Evolutionary conservation across 2,329 filamentous ascomycete genomes (phyloP), one percentile per base, ranked within the genome.

Genomic region (Aspergillus viridinutans): DNA sequence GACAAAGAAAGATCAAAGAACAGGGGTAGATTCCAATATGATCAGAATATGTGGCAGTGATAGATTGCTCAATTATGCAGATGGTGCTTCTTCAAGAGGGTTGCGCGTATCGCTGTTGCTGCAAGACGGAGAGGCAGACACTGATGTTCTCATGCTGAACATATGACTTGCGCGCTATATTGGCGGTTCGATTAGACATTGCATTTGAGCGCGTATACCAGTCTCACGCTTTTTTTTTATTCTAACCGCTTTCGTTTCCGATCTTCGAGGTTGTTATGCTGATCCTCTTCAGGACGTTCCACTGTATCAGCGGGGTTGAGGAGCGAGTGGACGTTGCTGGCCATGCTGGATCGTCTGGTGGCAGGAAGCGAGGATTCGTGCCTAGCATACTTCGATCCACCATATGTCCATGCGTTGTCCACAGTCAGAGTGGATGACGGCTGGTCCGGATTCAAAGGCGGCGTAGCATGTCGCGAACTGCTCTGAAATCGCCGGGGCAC

Each of bases 301-400:
- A 82, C 83, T 1, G 86, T 88, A 62, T 88, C 85, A 14, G 86
- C 84, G 5, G 86, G 87, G 63, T 89, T 89, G 1, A 89, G 77
- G 25, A 89, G 72, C 5, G 82, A 85, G 68, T 87, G 85, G 23
- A 87, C 83, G 63, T 86, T 89, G 63, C 85, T 88, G 6, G 86
- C 86, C 86, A 89, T 89, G 66, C 86, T 89, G 26, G 84, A 86
- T 58, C 86, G 79, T 54, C 87, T 76, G 7, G 86, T 89, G n/a
- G 84, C 84, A 3, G 86, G 85, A 0, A 77, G 61, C 9, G 76
- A 77, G 14, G 68, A 74, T 56, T 75, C 74, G 29, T 75, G 70
- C 12, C 72, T 72, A 42, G 71, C 62, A 53, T 72, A 76, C 55
- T 71, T 69, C 8, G 73, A 69, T 2, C 80, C 81, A 3, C 81